Conservation (phyloP, 2,329 filamentous ascomycete genomes). For the Aspergillus sp. region DNA sequence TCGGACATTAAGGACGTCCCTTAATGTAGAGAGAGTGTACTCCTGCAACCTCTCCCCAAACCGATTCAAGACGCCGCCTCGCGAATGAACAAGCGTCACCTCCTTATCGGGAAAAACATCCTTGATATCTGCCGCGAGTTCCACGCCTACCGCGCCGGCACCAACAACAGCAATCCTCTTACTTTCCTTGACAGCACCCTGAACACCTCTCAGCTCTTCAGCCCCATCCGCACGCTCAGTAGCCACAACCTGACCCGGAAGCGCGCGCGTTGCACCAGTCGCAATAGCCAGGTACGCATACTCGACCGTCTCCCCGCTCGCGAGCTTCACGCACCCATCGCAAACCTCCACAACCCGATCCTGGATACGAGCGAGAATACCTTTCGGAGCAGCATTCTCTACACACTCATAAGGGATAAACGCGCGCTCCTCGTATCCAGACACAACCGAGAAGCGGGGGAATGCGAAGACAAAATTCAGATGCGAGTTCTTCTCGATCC, state of each 20-base stretch:
- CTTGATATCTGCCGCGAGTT: slow-evolving; percentile 8
- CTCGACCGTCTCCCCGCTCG: not conserved
- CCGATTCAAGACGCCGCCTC: slow-evolving; percentile 52
- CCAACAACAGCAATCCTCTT: slow-evolving; percentile 7
- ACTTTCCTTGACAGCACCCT: not conserved
- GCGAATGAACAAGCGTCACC: slow-evolving; percentile 37
- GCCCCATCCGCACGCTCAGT: not conserved
- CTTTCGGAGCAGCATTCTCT: not conserved
- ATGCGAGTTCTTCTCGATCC: slow-evolving; percentile 12
- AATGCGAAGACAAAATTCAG: slow-evolving; percentile 3
- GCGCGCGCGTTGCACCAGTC: slow-evolving; percentile 1
- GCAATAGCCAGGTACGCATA: slow-evolving; percentile 8
- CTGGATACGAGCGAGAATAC: not conserved
- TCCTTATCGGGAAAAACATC: slow-evolving; percentile 6
- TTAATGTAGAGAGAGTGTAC: slow-evolving; percentile 42
- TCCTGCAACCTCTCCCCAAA: slow-evolving; percentile 48
- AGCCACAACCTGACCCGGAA: not conserved
- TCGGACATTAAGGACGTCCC: slow-evolving; percentile 47
- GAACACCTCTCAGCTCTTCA: not conserved
- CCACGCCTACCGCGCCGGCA: slow-evolving; percentile 9
- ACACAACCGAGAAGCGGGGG: slow-evolving; percentile 1
- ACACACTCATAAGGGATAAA: slow-evolving; percentile 11
- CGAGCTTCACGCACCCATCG: not conserved
- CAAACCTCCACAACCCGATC: not conserved
- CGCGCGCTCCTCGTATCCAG: slow-evolving; percentile 1